These are phyloP conservation scores for Alloascoidea africana DNA, from an alignment of 805 yeast genomes.

Conservation along the genomic window DNA sequence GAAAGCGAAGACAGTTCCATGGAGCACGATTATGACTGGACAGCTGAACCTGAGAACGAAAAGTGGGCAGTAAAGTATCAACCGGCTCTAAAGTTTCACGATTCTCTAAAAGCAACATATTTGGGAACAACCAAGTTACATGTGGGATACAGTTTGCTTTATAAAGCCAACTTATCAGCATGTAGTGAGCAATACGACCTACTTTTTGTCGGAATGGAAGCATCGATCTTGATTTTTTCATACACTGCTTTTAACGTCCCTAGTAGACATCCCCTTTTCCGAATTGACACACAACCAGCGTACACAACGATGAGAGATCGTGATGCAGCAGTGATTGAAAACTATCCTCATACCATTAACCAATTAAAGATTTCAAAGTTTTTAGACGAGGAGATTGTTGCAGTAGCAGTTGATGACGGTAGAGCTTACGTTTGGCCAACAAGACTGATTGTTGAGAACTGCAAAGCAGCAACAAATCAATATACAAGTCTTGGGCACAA, in stretches of 20 bases:
- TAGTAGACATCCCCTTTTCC: conserved; percentile 9
- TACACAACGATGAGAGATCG: conserved; percentile 25
- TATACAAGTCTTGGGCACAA: too few species aligned
- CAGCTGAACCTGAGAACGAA: neutral
- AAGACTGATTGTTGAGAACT: neutral
- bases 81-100: conserved; percentile 1
- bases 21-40: too few species aligned
- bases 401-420: conserved; percentile 39
- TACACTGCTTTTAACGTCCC: conserved; percentile 12
- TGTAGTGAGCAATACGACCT: neutral
- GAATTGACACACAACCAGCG: conserved; percentile 25
- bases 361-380: conserved; percentile 24
- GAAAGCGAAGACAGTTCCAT: too few species aligned
- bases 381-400: conserved; percentile 24
- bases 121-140: neutral
- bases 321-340: conserved; percentile 29
- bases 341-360: conserved; percentile 38
- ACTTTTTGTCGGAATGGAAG: neutral
- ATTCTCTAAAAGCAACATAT: neutral
- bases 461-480: neutral
- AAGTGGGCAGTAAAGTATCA: conserved; percentile 1
- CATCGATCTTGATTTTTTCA: neutral
- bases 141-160: neutral
- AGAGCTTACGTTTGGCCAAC: conserved; percentile 18
- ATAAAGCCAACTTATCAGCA: conserved; percentile 1